A percentile compares a stretch with the other conserved stretches of the same genome.
Evolutionary conservation across 345 rosid genomes (phyloP).

Genomic region (Murraya paniculata): DNA sequence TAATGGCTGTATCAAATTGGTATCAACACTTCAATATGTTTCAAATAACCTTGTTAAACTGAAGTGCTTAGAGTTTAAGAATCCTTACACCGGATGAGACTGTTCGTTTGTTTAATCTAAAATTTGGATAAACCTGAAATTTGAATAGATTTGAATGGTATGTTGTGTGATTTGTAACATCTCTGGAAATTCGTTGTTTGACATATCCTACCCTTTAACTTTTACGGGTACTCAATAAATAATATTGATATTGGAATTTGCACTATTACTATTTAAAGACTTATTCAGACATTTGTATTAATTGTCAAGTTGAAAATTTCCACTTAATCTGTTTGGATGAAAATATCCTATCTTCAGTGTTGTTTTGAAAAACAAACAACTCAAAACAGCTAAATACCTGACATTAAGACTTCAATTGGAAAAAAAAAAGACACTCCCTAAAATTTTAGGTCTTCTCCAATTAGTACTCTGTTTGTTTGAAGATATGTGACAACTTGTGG

Average conservation of each 20-base stretch:
- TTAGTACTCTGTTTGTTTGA: not conserved
- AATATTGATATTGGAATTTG: too few relatives aligned
- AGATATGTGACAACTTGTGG: not conserved
- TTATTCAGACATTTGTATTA: too few relatives aligned
- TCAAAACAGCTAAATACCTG: not conserved
- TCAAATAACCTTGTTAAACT: conserved; percentile 2
- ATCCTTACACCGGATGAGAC: not conserved
- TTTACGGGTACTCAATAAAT: not conserved
- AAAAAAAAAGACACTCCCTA: not conserved
- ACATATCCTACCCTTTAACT: not conserved
- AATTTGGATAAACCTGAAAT: too few relatives aligned
- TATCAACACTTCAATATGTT: not conserved
- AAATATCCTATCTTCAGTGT: too few relatives aligned
- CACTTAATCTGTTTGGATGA: too few relatives aligned
- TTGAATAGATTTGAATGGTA: not conserved
- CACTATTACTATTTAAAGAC: too few relatives aligned
- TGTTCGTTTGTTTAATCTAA: not conserved
- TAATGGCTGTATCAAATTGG: not conserved
- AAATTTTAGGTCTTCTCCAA: not conserved
- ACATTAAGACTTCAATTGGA: not conserved
- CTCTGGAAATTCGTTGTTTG: not conserved
- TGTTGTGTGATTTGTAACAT: not conserved
- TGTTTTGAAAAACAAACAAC: not conserved
- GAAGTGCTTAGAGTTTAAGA: not conserved
- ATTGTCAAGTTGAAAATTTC: too few relatives aligned